Base-by-base conservation (phyloP, 345 rosid genomes). In the Pistacia vera region DNA sequence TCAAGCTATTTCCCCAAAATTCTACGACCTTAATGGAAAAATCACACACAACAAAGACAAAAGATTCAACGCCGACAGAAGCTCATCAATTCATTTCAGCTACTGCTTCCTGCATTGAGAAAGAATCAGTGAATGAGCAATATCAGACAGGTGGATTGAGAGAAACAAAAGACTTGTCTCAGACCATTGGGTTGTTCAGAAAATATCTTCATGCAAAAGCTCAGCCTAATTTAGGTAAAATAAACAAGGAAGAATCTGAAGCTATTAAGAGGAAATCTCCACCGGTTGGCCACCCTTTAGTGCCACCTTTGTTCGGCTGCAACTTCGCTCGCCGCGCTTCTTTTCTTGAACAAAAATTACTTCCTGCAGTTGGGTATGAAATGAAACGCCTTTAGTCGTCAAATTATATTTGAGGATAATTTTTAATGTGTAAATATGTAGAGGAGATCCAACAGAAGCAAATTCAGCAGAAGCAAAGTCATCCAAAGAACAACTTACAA, bases 401-500 rank as follows among this genome's bases (percentile, higher is more conserved):
- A 30, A 30, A 30, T 30, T 2, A 30, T 1, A 30, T 30, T 30
- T 2, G 2, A 30, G 33, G 2, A 30, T 30, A 30, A 30, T 30
- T 30, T 30, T n/a, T 13, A 4, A 33, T 63, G 33, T n/a, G 7
- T 63, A 2, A 22, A 18, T 33, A 70, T 52, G 28, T 54, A 56
- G 73, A 30, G 8, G 30, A 5, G 73, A 70, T 70, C 63, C 33
- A 33, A 20, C 73, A 35, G 46, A 70, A 70, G 44, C 63, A 54
- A 55, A 52, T 35, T 70, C 63, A 11, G 3, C 46, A 13, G 63
- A 77, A 6, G 74, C 61, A 22, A 64, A 67, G 68, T 51, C 78
- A 3, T 58, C 73, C 28, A 20, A 57, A 18, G 70, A 73, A 48
- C 85, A 82, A 36, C 84, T 85, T 70, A 82, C 85, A 11, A 75